A percentile compares a stretch with the other conserved stretches of the same genome.
Evolutionary conservation across 192 early-diverging fungal species (phyloP).

Genomic region (Lunasporangiospora selenospora): DNA sequence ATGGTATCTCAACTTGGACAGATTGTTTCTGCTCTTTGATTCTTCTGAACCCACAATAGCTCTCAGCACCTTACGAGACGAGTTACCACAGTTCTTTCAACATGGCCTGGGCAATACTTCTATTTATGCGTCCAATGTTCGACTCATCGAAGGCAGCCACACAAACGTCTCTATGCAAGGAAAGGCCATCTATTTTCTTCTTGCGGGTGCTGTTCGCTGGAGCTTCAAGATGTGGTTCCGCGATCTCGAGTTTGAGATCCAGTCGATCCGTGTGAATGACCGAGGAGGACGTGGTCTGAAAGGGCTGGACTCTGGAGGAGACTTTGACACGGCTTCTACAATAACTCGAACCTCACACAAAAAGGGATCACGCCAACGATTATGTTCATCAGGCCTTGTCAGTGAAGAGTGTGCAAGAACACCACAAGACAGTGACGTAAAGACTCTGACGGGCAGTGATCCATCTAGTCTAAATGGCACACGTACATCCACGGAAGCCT

Average conservation of each 20-base stretch:
- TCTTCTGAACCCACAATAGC: constrained; percentile 30
- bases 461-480: no score
- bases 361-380: no score
- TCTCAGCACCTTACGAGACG: constrained; percentile 54
- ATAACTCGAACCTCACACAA: no score
- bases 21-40: no score
- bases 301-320: constrained; percentile 32
- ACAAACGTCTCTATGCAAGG: constrained; percentile 57
- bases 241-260: constrained; percentile 54
- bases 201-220: constrained; percentile 60
- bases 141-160: constrained; percentile 61
- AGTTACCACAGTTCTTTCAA: constrained; percentile 59
- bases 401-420: no score
- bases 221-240: constrained; percentile 62
- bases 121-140: constrained; percentile 57
- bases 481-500: no score
- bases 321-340: neutral
- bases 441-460: no score
- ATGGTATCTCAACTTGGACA: no score
- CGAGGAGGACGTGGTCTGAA: constrained; percentile 15
- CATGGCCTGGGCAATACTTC: constrained; percentile 50
- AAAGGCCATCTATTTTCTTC: constrained; percentile 53
- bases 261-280: constrained; percentile 49
- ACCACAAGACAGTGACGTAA: no score
- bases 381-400: no score